Evolutionary conservation across 371 early-diverging fungal genomes (phyloP), one percentile per base, ranked within the genome.

Genomic region (Nematocida sp.): DNA sequence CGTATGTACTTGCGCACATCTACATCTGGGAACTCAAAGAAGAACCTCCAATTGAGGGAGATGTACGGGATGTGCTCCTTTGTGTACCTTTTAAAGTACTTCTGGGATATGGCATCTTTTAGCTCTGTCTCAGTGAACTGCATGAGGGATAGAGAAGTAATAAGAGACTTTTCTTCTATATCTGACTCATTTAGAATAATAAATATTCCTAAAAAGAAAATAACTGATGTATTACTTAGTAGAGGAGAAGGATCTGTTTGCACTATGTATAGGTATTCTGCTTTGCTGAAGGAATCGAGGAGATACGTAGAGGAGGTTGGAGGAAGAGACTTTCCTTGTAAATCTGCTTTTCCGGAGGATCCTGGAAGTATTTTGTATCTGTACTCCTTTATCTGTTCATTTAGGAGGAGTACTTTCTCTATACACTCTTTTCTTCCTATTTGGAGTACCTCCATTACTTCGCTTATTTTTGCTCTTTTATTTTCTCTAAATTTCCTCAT

Each of bases 21-120:
- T 26, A 71, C 59, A 5, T 71, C 53, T 7, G 75, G 75, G 30
- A 49, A 71, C 51, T 71, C 75, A 18, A 71, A 38, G 51, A 71
- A 71, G 64, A 71, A 71, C 75, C 38, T 60, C 75, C 75, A 71
- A 0, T 49, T 47, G 7, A 48, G 60, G 48, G 60, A 47, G 2
- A 71, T 11, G 9, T 25, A 63, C 16, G n/a, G 20, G n/a, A 18
- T 39, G 13, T 71, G 60, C 18, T 54, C 33, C 33, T 30, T 60
- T 36, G 57, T 71, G 30, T 63, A 47, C 53, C 49, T 60, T 16
- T 51, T 20, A 23, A 71, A 36, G 33, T 63, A 71, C 61, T 71
- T 71, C 28, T 55, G 47, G 4, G 16, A 18, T 11, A 71, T 40
- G 23, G 33, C 38, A 11, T 61, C 32, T 23, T 50, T 71, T 32